Conservation (phyloP, 2,329 filamentous ascomycete species). For the Penicillium sp. region DNA sequence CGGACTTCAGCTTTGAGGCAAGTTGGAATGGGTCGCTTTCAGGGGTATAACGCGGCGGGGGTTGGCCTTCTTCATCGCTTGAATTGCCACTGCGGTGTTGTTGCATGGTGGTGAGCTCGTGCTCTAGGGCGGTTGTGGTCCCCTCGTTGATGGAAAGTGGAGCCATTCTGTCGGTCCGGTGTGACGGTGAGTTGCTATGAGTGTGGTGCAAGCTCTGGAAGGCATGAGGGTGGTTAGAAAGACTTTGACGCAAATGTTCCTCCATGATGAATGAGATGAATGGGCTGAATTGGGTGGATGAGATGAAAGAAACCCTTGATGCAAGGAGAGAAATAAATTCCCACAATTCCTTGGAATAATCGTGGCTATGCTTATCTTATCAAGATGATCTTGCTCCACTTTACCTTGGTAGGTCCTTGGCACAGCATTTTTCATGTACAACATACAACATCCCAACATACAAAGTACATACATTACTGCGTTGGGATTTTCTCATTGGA, state of each 20-base stretch:
- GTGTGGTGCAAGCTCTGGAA: conserved; percentile 26
- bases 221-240: conserved; percentile 30
- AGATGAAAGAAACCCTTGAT: conserved; percentile 1
- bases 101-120: conserved; percentile 19
- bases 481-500: not conserved
- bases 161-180: conserved; percentile 23
- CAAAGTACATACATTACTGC: not conserved
- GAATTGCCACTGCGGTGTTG: conserved; percentile 25
- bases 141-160: conserved; percentile 32
- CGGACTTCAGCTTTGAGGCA: conserved; percentile 72
- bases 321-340: conserved; percentile 8
- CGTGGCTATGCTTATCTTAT: conserved; percentile 6
- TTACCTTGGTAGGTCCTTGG: not conserved
- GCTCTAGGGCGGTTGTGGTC: conserved; percentile 46
- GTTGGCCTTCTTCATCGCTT: conserved; percentile 49
- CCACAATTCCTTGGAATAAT: not conserved
- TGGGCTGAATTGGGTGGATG: not conserved
- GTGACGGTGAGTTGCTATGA: conserved; percentile 23
- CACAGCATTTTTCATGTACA: not conserved
- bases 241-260: conserved; percentile 31
- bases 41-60: conserved; percentile 56
- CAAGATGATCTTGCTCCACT: not conserved
- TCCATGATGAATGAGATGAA: conserved; percentile 22
- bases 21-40: conserved; percentile 82
- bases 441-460: not conserved